Evolutionary conservation across 1,284 basidiomycete genomes (phyloP), one percentile per base, ranked within the genome.

Genomic region (Vanrija humicola): DNA sequence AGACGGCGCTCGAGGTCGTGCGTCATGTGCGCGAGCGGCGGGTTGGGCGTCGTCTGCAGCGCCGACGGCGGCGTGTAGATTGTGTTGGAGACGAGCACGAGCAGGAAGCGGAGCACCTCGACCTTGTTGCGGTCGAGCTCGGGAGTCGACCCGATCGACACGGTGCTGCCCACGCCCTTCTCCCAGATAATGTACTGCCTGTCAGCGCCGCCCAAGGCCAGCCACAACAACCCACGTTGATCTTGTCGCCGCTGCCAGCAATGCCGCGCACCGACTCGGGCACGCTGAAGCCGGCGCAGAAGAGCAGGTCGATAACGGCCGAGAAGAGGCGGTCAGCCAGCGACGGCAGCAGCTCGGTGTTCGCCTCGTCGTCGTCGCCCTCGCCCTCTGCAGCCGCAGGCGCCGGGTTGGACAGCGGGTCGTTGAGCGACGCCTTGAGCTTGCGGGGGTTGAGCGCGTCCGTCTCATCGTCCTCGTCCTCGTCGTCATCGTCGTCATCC

Each of bases 241-340:
- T 87, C 76, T 93, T 91, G 70, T 91, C 66, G 10, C 65, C 63
- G 12, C 46, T 82, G 63, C 86, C 84, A 68, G 88, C 86, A 40
- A 86, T 52, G 12, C 70, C 83, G 67, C 88, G 85, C 39, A 90
- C 81, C 68, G 83, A 86, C 34, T 83, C 82, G 6, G 91, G 89
- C 15, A 95, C 78, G 1, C 89, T 94, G 70, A 95, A 94, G 12
- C 89, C 90, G 64, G 89, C 93, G 68, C 89, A 91, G 74, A 94
- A 96, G 39, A 94, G 75, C 26, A 95, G 79, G 70, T 95, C 91
- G 58, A 91, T 82, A 7, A 89, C 78, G 59, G 85, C 85, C 63
- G 81, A 83, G 64, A 94, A 87, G 25, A 95, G 77, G 58, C 83
- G 81, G 68, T 93, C 89, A 1, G 85, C 88, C 1, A 93, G 76